Evolutionary conservation across 2,329 filamentous ascomycete species (phyloP).

Genomic region (Colletotrichum scovillei): DNA sequence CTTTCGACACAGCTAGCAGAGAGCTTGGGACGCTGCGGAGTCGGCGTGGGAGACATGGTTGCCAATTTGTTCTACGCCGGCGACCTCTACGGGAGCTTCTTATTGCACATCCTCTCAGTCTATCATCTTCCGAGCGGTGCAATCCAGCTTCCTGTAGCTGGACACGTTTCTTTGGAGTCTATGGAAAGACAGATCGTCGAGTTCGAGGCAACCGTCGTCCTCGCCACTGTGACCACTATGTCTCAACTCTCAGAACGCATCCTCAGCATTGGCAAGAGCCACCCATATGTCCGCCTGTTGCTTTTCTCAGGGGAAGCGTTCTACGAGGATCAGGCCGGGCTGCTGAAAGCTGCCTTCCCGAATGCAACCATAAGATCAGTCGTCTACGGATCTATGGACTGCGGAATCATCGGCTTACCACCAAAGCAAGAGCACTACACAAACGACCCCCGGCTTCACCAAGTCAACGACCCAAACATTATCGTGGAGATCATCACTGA

Average conservation of each 20-base stretch:
- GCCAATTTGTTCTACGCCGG: conserved; percentile 31
- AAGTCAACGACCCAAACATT: conserved; percentile 27
- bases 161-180: conserved; percentile 19
- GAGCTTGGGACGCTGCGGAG: conserved; percentile 15
- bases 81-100: conserved; percentile 31
- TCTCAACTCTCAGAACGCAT: conserved; percentile 19
- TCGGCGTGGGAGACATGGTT: conserved; percentile 18
- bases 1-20: conserved; percentile 25
- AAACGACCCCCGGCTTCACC: conserved; percentile 18
- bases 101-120: conserved; percentile 29
- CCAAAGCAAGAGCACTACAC: conserved; percentile 18
- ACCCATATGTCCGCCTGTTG: conserved; percentile 19
- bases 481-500: conserved; percentile 27
- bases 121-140: conserved; percentile 22
- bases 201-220: conserved; percentile 23
- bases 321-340: conserved; percentile 25
- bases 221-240: conserved; percentile 25
- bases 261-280: background rate
- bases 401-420: conserved; percentile 27
- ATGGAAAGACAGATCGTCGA: conserved; percentile 30
- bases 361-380: conserved; percentile 19
- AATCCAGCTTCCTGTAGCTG: conserved; percentile 22
- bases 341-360: conserved; percentile 18
- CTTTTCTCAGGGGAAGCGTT: conserved; percentile 31
- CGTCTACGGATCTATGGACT: conserved; percentile 32